Percentiles rank a stretch among this genome's conserved stretches.
These are phyloP conservation scores for Plasmopara viticola DNA, from an alignment of 352 stramenopile genomes.

Conservation along the genomic window DNA sequence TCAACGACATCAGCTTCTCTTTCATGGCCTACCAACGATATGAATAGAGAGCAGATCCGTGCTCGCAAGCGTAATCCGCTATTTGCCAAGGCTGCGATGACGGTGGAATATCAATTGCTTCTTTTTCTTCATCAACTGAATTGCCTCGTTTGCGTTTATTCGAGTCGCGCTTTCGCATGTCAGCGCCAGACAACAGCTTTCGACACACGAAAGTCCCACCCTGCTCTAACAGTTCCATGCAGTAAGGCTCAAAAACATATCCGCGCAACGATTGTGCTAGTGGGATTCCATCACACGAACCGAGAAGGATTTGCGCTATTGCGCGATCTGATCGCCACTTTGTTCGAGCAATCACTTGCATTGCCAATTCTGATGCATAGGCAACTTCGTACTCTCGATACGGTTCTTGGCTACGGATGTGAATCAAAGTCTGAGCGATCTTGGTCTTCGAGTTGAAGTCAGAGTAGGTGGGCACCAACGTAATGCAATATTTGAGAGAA, in stretches of 20 bases:
- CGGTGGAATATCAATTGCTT: no score
- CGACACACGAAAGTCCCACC: constrained; percentile 24
- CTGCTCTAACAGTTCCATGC: constrained; percentile 26
- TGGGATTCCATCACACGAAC: constrained; percentile 23
- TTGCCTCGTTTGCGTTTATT: background rate
- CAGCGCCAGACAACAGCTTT: constrained; percentile 18
- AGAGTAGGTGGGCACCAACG: background rate
- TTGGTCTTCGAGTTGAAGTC: constrained; percentile 4
- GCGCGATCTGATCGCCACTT: background rate
- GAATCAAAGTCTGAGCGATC: background rate
- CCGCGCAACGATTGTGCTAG: constrained; percentile 27
- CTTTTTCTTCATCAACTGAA: background rate
- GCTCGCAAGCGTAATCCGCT: constrained; percentile 5
- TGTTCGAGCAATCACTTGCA: constrained; percentile 26
- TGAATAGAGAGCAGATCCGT: no score
- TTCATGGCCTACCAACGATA: no score
- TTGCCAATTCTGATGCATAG: constrained; percentile 9
- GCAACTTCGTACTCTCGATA: background rate
- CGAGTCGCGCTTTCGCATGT: constrained; percentile 10
- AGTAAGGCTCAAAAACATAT: constrained; percentile 36
- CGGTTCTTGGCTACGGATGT: background rate
- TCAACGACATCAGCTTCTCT: no score
- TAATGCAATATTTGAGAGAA: background rate
- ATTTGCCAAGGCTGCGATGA: no score
- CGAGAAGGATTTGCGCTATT: constrained; percentile 10